phyloP scores from a whole-genome alignment of 192 early-diverging fungal genomes.

The Coemansia erecta region DNA sequence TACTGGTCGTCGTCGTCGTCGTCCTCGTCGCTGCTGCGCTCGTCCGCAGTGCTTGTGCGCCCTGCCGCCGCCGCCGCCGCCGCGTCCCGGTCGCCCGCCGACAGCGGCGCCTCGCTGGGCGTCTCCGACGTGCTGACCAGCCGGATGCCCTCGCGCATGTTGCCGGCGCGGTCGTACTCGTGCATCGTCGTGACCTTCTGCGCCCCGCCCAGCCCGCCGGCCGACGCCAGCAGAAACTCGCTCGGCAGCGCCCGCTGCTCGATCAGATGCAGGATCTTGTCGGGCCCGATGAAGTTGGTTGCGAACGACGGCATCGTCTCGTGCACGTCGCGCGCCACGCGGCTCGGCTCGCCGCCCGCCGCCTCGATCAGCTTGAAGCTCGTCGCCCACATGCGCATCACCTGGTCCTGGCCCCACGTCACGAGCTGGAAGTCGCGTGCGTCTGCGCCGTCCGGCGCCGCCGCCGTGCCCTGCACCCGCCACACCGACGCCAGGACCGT shows the following conservation, averaged over 20 bases:
- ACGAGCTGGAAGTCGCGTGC: slow-evolving; percentile 36
- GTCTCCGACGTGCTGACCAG: slow-evolving; percentile 14
- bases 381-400: slow-evolving; percentile 43
- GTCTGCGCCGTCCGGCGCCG: slow-evolving; percentile 1
- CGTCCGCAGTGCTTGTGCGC: slow-evolving; percentile 25
- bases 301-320: slow-evolving; percentile 31
- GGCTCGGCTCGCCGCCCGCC: slow-evolving; percentile 9
- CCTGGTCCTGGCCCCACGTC: slow-evolving; percentile 47
- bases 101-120: background rate
- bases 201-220: slow-evolving; percentile 2
- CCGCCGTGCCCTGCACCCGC: slow-evolving; percentile 16
- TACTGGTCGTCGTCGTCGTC: slow-evolving; percentile 20
- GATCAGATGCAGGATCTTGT: slow-evolving; percentile 40
- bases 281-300: slow-evolving; percentile 36
- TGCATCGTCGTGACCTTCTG: slow-evolving; percentile 18
- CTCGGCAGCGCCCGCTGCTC: slow-evolving; percentile 18
- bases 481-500: slow-evolving; percentile 34
- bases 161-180: slow-evolving; percentile 14
- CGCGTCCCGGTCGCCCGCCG: background rate
- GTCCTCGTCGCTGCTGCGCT: slow-evolving; percentile 48
- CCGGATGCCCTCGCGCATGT: slow-evolving; percentile 19
- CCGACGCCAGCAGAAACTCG: slow-evolving; percentile 24
- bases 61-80: background rate
- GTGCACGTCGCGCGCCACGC: background rate
- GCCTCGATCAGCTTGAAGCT: slow-evolving; percentile 13